These are phyloP conservation scores for Capsella rubella DNA, from an alignment of 441 rosid genomes.

Conservation along the genomic window DNA sequence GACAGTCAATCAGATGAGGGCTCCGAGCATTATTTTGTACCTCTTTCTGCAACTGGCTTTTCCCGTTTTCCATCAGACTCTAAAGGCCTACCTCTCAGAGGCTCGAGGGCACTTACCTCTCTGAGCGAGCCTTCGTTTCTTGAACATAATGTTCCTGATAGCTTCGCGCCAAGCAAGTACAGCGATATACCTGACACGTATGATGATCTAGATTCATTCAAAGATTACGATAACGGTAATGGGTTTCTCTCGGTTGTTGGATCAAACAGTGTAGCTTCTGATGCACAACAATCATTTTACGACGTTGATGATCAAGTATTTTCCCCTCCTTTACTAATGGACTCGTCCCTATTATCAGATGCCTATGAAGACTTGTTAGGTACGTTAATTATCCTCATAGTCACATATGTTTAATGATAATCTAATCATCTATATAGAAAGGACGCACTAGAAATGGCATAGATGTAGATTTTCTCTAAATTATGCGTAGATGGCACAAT, in stretches of 20 bases:
- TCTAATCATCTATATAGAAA: background rate
- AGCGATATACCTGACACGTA: constrained; percentile 66
- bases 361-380: constrained; percentile 94
- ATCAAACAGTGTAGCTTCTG: constrained; percentile 66
- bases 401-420: background rate
- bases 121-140: constrained; percentile 55
- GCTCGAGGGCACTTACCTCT: constrained; percentile 61
- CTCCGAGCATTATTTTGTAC: constrained; percentile 90
- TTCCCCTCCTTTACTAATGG: constrained; percentile 95
- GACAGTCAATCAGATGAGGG: constrained; percentile 82
- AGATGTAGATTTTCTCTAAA: background rate
- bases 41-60: constrained; percentile 69
- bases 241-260: constrained; percentile 75
- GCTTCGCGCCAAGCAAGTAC: constrained; percentile 60
- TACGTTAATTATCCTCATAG: constrained; percentile 45
- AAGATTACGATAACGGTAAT: constrained; percentile 72
- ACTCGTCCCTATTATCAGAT: constrained; percentile 73
- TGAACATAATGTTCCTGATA: constrained; percentile 56
- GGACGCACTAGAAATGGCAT: background rate
- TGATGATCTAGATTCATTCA: constrained; percentile 71
- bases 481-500: background rate
- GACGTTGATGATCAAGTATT: constrained; percentile 86
- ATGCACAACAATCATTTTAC: constrained; percentile 64
- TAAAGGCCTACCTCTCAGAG: constrained; percentile 56
- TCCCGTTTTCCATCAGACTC: constrained; percentile 61